Evolutionary conservation across 129 eudicot genomes (phyloP).

Genomic region (Saussurea involucrata): DNA sequence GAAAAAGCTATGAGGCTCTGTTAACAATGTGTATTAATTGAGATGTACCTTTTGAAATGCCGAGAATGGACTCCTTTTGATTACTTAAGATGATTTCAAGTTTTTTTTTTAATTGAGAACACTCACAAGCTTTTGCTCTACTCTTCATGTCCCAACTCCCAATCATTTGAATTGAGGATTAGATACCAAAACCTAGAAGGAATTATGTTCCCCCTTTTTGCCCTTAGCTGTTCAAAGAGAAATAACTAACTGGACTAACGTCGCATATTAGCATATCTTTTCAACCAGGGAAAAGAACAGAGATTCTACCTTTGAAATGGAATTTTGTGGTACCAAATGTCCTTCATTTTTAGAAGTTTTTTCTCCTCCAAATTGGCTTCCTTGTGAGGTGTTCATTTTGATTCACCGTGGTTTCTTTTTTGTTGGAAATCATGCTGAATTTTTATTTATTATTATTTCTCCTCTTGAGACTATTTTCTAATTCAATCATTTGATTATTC

Average conservation of each 20-base stretch:
- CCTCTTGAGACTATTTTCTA: background rate
- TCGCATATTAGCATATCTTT: too few relatives aligned
- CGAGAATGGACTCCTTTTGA: background rate
- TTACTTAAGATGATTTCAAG: background rate
- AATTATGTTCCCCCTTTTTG: background rate
- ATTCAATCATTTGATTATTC: constrained; percentile 10
- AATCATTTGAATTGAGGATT: background rate
- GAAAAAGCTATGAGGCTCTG: constrained; percentile 1
- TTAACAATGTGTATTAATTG: background rate
- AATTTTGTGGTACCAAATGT: too few relatives aligned
- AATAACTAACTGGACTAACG: too few relatives aligned
- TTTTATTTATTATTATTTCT: background rate
- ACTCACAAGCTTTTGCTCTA: background rate
- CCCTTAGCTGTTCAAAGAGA: background rate
- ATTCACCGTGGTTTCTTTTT: background rate
- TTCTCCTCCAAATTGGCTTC: background rate
- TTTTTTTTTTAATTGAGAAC: background rate
- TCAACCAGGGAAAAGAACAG: too few relatives aligned
- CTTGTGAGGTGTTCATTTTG: background rate
- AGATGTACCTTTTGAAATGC: background rate
- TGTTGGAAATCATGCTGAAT: background rate
- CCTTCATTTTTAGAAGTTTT: background rate
- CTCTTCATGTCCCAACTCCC: background rate
- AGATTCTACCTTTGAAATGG: too few relatives aligned
- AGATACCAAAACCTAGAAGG: constrained; percentile 1